These are phyloP conservation scores for Lichtheimia hyalospora DNA, from an alignment of 371 early-diverging fungal genomes.

Conservation along the genomic window DNA sequence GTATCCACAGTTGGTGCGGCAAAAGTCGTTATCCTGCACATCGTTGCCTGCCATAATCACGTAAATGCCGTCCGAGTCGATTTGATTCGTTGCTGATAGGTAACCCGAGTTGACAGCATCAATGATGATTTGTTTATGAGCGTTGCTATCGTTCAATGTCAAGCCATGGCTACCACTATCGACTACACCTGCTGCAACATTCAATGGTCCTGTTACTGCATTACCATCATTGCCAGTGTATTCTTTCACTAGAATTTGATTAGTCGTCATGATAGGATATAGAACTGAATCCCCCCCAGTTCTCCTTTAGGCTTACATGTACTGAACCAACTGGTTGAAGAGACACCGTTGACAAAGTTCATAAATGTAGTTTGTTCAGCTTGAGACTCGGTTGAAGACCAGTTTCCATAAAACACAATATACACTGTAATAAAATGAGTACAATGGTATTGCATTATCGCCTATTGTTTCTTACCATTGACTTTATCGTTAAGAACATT, in stretches of 20 bases:
- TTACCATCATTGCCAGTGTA: conserved; percentile 39
- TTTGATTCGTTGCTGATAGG: conserved; percentile 36
- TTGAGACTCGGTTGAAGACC: conserved; percentile 32
- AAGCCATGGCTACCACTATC: conserved; percentile 46
- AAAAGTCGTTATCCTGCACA: conserved; percentile 44
- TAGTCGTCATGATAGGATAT: neutral
- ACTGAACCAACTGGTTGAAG: conserved; percentile 43
- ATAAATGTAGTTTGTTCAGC: conserved; percentile 42
- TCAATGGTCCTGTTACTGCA: conserved; percentile 43
- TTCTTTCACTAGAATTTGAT: conserved; percentile 28
- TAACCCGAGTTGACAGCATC: conserved; percentile 48
- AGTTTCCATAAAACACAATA: conserved; percentile 54
- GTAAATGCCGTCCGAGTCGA: conserved; percentile 51
- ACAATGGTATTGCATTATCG: neutral
- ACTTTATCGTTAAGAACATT: conserved; percentile 39
- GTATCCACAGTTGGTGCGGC: conserved; percentile 48
- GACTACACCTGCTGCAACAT: conserved; percentile 44
- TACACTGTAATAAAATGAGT: conserved; percentile 26
- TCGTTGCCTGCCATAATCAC: conserved; percentile 41
- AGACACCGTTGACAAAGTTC: conserved; percentile 47
- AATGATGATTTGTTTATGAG: conserved; percentile 38
- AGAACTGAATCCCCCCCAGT: neutral
- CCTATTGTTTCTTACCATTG: conserved; percentile 30
- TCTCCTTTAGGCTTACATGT: conserved; percentile 27
- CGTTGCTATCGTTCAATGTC: conserved; percentile 29